Conservation (phyloP, 768 basidiomycete species). For the Tulasnella calospora region DNA sequence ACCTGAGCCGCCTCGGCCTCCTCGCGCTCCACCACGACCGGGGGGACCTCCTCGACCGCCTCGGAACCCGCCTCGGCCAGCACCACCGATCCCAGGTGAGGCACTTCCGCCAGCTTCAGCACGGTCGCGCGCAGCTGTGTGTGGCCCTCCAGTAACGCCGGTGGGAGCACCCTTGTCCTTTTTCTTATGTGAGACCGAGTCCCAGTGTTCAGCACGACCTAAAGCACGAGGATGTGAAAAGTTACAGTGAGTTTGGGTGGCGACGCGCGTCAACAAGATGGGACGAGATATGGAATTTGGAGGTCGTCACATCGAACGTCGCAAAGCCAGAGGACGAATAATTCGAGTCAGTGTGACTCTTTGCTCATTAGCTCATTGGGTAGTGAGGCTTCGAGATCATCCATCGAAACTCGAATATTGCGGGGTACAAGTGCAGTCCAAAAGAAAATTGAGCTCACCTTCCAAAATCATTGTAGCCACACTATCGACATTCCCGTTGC, state of each 20-base stretch:
- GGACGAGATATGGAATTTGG: neutral
- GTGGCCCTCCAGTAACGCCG: conserved; percentile 45
- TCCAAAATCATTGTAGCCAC: conserved; percentile 71
- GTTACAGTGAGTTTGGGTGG: conserved; percentile 2
- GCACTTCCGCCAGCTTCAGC: conserved; percentile 17
- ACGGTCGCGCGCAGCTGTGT: conserved; percentile 35
- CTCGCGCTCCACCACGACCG: conserved; percentile 39
- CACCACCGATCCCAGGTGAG: neutral
- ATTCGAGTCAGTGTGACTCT: conserved; percentile 26
- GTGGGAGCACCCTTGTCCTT: conserved; percentile 47
- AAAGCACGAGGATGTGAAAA: conserved; percentile 22
- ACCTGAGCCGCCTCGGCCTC: conserved; percentile 57
- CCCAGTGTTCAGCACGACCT: conserved; percentile 80
- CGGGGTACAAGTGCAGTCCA: neutral
- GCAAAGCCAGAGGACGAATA: conserved; percentile 25
- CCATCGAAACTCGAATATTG: neutral
- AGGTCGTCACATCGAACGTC: neutral
- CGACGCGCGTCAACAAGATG: conserved; percentile 9
- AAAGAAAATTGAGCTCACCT: conserved; percentile 43
- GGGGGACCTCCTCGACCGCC: conserved; percentile 49
- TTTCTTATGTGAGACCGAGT: conserved; percentile 78
- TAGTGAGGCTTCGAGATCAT: neutral
- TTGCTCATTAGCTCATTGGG: neutral
- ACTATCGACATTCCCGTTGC: conserved; percentile 60
- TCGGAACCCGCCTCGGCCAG: conserved; percentile 51